These are phyloP conservation scores for Aspergillus amoenus DNA, from an alignment of 2,329 filamentous ascomycete species.

Conservation along the genomic window DNA sequence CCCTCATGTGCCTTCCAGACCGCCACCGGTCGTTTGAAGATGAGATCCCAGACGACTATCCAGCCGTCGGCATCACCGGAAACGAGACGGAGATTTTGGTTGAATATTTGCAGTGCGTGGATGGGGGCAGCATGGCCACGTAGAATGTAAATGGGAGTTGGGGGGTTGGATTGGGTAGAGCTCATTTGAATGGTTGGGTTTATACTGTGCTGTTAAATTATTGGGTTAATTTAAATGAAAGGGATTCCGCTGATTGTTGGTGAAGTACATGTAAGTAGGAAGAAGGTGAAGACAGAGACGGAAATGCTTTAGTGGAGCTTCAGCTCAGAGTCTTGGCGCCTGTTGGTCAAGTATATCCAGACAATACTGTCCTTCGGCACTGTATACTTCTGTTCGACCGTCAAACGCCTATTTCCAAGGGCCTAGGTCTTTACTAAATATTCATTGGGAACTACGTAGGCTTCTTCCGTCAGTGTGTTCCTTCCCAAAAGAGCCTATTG, in stretches of 20 bases:
- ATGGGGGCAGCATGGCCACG: slow-evolving; percentile 82
- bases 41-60: slow-evolving; percentile 80
- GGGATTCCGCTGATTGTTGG: neutral
- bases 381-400: too few species aligned
- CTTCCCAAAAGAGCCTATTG: too few species aligned
- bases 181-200: slow-evolving; percentile 8
- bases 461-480: too few species aligned
- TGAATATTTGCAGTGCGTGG: slow-evolving; percentile 72
- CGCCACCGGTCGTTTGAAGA: slow-evolving; percentile 74
- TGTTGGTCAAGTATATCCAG: neutral
- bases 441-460: too few species aligned
- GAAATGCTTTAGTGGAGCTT: neutral
- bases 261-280: neutral
- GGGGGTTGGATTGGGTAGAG: slow-evolving; percentile 31
- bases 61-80: slow-evolving; percentile 91
- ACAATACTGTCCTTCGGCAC: too few species aligned
- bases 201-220: neutral
- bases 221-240: neutral
- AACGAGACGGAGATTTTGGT: slow-evolving; percentile 70
- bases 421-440: too few species aligned
- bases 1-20: slow-evolving; percentile 85
- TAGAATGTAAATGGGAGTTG: slow-evolving; percentile 68
- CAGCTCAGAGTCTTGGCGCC: neutral
- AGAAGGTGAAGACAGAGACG: neutral
- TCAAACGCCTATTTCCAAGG: too few species aligned